phyloP scores from a whole-genome alignment of 1,284 basidiomycete species.

The Trametes pubescens region DNA sequence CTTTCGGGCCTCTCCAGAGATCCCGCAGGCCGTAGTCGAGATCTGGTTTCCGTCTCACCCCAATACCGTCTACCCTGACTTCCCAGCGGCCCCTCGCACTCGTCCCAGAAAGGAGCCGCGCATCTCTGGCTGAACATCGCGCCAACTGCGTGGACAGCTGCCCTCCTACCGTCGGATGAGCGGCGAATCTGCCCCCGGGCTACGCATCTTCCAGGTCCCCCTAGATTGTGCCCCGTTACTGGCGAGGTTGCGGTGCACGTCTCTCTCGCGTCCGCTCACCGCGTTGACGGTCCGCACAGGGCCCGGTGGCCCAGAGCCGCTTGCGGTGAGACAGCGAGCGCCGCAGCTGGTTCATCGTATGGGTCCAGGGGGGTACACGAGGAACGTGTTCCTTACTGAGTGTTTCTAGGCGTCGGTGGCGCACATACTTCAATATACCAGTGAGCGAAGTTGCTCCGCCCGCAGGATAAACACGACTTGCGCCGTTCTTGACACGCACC shows the following conservation, averaged over 20 bases:
- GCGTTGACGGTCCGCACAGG: not conserved
- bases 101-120: not conserved
- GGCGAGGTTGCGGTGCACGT: not conserved
- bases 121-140: constrained; percentile 1
- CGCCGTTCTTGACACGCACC: too few relatives aligned
- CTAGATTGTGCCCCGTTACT: not conserved
- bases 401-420: too few relatives aligned
- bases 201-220: too few relatives aligned
- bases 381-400: too few relatives aligned
- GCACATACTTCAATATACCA: too few relatives aligned
- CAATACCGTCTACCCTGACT: not conserved
- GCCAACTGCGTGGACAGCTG: not conserved
- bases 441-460: not conserved
- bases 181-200: too few relatives aligned
- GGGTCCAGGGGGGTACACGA: not conserved
- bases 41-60: not conserved
- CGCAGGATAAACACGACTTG: too few relatives aligned
- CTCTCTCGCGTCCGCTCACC: not conserved
- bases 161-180: not conserved
- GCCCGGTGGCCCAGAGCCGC: not conserved
- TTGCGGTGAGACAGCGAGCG: not conserved
- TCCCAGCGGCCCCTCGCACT: not conserved
- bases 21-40: not conserved
- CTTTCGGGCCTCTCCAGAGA: not conserved
- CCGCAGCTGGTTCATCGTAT: not conserved